Evolutionary conservation across 169 alveolate species (phyloP), one percentile per base, ranked within the genome.

Genomic region (Plasmodium fragile): DNA sequence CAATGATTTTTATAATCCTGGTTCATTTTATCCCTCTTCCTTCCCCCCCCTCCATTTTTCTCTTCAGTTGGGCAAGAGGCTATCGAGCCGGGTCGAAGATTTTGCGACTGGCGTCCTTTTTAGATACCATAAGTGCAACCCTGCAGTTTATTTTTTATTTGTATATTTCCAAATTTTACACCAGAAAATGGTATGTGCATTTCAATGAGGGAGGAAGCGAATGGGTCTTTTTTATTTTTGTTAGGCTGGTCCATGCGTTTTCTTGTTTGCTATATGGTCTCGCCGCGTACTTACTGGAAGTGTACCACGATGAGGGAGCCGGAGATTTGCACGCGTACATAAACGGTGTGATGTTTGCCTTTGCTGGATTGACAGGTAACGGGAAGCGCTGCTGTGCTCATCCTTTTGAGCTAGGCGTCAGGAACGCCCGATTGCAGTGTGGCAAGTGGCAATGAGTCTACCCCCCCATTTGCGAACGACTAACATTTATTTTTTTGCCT

Each of bases 261-360:
- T 97, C 98, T 52, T 96, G 97, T 87, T 87, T 97, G 55, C 92
- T 97, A 8, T 98, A 95, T 84, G 99, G 98, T 34, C 95, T 97
- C 55, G 98, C 99, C 77, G 96, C 97, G 71, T 97, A 97, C 91
- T 97, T 98, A 32, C 91, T 98, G 72, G 99, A 98, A 85, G 98
- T 98, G 6, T 98, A 97, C 92, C 99, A 98, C 85, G 99, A 98
- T 81, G 99, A 98, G 75, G 99, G 99, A 4, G 99, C 98, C 16
- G 99, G 99, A 3, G 98, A 97, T 85, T 95, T 97, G 65, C 98
- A 98, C 91, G 99, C 99, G 36, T 98, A 98, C 95, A 97, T 98
- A 85, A 98, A 98, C 96, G 97, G 98, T 13, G 97, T 96, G 3
- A 93, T 95, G 81, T 96, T 97, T 93, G 97, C 95, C 2, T 91